Conservation (phyloP, 116 monocot species). For the Dioscorea cayenensis region DNA sequence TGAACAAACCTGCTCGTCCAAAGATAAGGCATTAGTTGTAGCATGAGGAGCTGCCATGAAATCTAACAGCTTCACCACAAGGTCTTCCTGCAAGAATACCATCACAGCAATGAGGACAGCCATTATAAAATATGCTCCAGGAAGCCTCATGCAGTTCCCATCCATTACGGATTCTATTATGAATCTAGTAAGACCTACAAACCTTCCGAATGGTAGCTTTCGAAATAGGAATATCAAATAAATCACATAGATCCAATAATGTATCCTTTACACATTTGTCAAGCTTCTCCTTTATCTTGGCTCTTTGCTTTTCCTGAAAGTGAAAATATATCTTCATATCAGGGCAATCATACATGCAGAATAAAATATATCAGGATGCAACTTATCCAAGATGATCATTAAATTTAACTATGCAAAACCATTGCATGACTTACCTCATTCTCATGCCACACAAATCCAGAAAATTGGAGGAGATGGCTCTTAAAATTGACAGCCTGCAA, state of each 20-base stretch:
- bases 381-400: background rate
- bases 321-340: slow-evolving; percentile 1
- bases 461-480: slow-evolving; percentile 78
- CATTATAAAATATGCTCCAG: too few relatives aligned
- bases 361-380: background rate
- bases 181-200: background rate
- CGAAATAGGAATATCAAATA: slow-evolving; percentile 51
- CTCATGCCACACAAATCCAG: slow-evolving; percentile 97
- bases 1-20: slow-evolving; percentile 49
- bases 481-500: slow-evolving; percentile 78
- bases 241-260: slow-evolving; percentile 54
- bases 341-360: background rate
- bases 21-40: slow-evolving; percentile 30
- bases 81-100: slow-evolving; percentile 56
- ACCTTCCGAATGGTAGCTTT: slow-evolving; percentile 52
- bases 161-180: too few relatives aligned
- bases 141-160: too few relatives aligned
- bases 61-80: slow-evolving; percentile 64
- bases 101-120: background rate
- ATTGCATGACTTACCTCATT: slow-evolving; percentile 46
- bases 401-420: background rate
- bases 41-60: slow-evolving; percentile 78
- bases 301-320: slow-evolving; percentile 61
- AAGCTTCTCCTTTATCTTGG: slow-evolving; percentile 74
- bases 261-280: slow-evolving; percentile 72